Evolutionary conservation across 2,329 filamentous ascomycete genomes (phyloP).

Genomic region (Fusarium haematococcum): DNA sequence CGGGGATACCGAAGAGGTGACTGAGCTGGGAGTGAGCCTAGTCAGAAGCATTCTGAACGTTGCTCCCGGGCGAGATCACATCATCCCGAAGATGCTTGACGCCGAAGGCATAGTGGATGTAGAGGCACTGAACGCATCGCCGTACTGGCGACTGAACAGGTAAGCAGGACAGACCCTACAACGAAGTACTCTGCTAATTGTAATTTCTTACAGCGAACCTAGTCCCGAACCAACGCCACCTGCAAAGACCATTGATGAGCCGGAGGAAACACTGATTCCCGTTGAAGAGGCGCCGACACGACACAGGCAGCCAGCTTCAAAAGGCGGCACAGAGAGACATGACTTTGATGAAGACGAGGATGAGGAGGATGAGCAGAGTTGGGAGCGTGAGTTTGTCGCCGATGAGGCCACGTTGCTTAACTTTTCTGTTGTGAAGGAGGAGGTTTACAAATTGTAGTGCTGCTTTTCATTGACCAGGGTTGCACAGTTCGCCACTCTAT

Average conservation of each 20-base stretch:
- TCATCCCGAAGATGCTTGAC: slow-evolving; percentile 28
- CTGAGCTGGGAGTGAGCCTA: slow-evolving; percentile 33
- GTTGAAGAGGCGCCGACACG: slow-evolving; percentile 10
- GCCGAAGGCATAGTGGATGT: slow-evolving; percentile 33
- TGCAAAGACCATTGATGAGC: slow-evolving; percentile 28
- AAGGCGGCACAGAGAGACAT: slow-evolving; percentile 23
- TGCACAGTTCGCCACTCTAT: neutral
- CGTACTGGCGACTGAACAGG: slow-evolving; percentile 35
- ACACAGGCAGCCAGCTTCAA: slow-evolving; percentile 21
- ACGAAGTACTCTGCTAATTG: slow-evolving; percentile 3
- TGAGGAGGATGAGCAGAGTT: slow-evolving; percentile 9
- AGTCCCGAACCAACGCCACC: slow-evolving; percentile 25
- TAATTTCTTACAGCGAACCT: slow-evolving; percentile 19
- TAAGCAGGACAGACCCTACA: neutral
- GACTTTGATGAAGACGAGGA: slow-evolving; percentile 9
- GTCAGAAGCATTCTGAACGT: slow-evolving; percentile 30
- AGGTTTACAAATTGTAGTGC: slow-evolving; percentile 12
- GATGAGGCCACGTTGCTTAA: slow-evolving; percentile 37
- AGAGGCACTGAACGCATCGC: slow-evolving; percentile 25
- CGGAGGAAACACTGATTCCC: neutral
- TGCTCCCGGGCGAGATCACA: slow-evolving; percentile 19
- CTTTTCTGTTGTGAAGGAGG: slow-evolving; percentile 29
- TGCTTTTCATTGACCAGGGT: neutral
- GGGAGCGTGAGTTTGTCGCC: slow-evolving; percentile 32
- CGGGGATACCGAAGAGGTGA: neutral